Evolutionary conservation across 176 grass and related monocot genomes (phyloP).

Genomic region (Lolium perenne): DNA sequence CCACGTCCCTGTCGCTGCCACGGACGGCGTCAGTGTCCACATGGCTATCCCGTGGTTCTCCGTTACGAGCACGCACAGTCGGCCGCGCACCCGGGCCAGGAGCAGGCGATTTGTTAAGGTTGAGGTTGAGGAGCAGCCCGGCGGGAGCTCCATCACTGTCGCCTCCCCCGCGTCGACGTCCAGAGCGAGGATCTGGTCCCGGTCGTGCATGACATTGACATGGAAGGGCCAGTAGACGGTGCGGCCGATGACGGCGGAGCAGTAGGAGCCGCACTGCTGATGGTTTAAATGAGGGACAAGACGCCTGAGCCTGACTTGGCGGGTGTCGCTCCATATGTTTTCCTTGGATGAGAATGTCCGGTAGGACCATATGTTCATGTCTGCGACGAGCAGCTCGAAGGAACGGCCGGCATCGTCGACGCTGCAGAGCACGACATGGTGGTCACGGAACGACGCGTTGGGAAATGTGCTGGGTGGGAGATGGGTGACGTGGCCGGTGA

Average conservation of each 20-base stretch:
- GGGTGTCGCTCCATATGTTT: not conserved
- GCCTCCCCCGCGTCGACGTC: not conserved
- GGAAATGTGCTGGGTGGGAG: not conserved
- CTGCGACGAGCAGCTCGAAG: conserved; percentile 18
- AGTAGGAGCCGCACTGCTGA: not conserved
- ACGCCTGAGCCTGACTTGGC: too few relatives aligned
- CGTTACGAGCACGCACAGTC: not conserved
- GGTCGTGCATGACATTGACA: too few relatives aligned
- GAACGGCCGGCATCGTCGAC: not conserved
- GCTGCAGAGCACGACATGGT: not conserved
- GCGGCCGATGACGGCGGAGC: not conserved
- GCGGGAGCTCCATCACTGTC: not conserved
- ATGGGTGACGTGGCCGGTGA: too few relatives aligned
- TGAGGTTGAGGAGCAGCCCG: not conserved
- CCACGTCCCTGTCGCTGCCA: not conserved
- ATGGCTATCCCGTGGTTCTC: not conserved
- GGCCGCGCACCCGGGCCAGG: not conserved
- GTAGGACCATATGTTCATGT: not conserved
- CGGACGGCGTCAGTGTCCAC: not conserved
- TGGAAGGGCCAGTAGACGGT: not conserved
- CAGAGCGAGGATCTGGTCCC: not conserved
- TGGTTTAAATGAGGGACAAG: not conserved
- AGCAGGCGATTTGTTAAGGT: not conserved
- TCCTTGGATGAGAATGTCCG: too few relatives aligned
- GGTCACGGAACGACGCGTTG: not conserved